phyloP scores from a whole-genome alignment of 352 stramenopile species.

The Globisporangium megalacanthum region DNA sequence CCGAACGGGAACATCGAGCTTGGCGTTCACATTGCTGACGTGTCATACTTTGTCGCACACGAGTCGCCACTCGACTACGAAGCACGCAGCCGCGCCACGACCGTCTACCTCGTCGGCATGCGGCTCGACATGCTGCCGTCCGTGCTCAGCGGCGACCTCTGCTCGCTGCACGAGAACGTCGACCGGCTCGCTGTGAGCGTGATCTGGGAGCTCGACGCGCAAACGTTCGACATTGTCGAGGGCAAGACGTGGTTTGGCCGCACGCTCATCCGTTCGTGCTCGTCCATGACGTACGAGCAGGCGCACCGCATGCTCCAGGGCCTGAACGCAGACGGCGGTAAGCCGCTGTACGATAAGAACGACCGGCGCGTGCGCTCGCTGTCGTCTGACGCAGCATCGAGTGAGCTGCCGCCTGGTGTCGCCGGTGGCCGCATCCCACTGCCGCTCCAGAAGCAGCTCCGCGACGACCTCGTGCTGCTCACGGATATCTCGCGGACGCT shows the following conservation, averaged over 20 bases:
- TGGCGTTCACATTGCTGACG: conserved; percentile 99
- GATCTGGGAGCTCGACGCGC: conserved; percentile 87
- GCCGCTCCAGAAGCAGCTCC: conserved; percentile 41
- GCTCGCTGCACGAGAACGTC: conserved; percentile 86
- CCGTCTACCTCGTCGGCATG: conserved; percentile 97
- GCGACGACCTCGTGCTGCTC: conserved; percentile 51
- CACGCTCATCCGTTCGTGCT: conserved; percentile 95
- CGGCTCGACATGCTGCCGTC: conserved; percentile 91
- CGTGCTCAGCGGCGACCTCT: conserved; percentile 86
- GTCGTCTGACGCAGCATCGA: conserved; percentile 3
- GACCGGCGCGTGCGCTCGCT: conserved; percentile 7
- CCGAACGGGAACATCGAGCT: conserved; percentile 87
- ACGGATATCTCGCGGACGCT: conserved; percentile 64
- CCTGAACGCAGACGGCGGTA: conserved; percentile 49
- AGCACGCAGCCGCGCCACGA: conserved; percentile 86
- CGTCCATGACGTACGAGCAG: conserved; percentile 85
- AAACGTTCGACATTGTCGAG: conserved; percentile 51
- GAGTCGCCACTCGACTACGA: conserved; percentile 96
- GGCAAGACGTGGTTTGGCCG: conserved; percentile 81
- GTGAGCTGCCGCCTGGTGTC: conserved; percentile 30
- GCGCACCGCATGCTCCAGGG: conserved; percentile 70
- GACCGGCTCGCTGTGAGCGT: conserved; percentile 90
- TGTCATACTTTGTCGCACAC: conserved; percentile 97
- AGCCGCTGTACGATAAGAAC: conserved; percentile 16
- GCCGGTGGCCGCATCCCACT: conserved; percentile 62